phyloP scores from a whole-genome alignment of 257 asterid species.

The Solanum raphanifolium region DNA sequence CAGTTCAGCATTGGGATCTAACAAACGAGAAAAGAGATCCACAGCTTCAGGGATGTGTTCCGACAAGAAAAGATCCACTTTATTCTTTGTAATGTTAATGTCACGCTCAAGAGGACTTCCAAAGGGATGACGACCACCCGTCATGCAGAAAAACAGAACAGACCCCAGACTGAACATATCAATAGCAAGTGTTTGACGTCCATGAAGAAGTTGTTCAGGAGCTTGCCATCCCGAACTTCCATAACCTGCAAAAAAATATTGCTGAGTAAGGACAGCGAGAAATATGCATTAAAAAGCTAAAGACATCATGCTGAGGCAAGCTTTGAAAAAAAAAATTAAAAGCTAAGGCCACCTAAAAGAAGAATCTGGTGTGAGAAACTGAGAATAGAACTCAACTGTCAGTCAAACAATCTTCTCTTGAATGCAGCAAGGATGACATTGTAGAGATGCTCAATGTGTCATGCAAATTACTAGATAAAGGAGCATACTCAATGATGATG shows the following conservation, averaged over 20 bases:
- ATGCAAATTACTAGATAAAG: not conserved
- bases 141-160: slow-evolving; percentile 72
- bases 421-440: not conserved
- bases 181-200: slow-evolving; percentile 91
- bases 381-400: not conserved
- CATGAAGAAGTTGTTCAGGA: slow-evolving; percentile 89
- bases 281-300: not conserved
- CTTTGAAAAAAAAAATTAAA: not conserved
- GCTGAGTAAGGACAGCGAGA: not conserved
- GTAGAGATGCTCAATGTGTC: not conserved
- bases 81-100: slow-evolving; percentile 57
- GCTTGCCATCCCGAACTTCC: slow-evolving; percentile 99
- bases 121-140: slow-evolving; percentile 92
- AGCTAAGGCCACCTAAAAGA: not conserved
- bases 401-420: not conserved
- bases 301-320: not conserved
- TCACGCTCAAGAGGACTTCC: slow-evolving; percentile 85
- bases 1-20: slow-evolving; percentile 55
- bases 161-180: slow-evolving; percentile 88
- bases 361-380: not conserved
- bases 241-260: slow-evolving; percentile 37
- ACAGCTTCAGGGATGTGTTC: slow-evolving; percentile 88
- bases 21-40: slow-evolving; percentile 52
- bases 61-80: slow-evolving; percentile 69
- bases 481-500: not conserved